Base-by-base conservation (phyloP, 2,329 filamentous ascomycete species). In the Diplodia corticola region DNA sequence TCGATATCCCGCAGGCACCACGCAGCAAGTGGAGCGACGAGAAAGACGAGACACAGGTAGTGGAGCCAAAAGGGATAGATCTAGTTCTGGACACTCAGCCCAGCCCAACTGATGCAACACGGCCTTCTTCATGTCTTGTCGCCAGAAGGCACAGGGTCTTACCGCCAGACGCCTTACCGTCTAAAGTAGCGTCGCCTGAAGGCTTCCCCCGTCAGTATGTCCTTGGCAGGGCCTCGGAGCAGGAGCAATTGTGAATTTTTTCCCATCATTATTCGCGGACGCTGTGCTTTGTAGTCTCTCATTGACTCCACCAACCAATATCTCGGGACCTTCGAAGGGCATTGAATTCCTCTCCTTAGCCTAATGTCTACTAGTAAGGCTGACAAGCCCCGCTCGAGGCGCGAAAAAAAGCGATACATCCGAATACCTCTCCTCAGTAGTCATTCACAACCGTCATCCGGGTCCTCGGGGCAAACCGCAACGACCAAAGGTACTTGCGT, bases 21-120 rank as follows among this genome's bases (percentile, higher is more conserved):
- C 17, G 7, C n/a, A 20, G 40, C n/a, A 57, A 57, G 54, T 57
- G 54, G 54, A 57, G 48, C 22, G 24, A 50, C 12, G 5, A 17
- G 48, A 15, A 44, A n/a, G 54, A 44, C 17, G 54, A 44, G 35
- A 26, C 54, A 44, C 33, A 37, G 35, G 30, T 24, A 44, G 54
- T 57, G 54, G 33, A 57, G 54, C n/a, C 17, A 37, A 57, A 44
- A 26, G 54, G 54, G 54, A 57, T 44, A n/a, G 54, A 44, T 35
- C n/a, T 13, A 15, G 54, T 57, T 44, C 54, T 44, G 26, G 54
- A 35, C 54, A n/a, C 54, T 54, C 13, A 57, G 26, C 54, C 17
- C 54, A 44, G 51, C 51, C 51, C n/a, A 33, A 30, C n/a, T 20
- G 40, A 44, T 26, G 54, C 35, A 57, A 9, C 51, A 35, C 30